A percentile compares a stretch with the other conserved stretches of the same genome.
Conservation (phyloP, 139 green algal genomes). For the Diplosphaera chodatii region DNA sequence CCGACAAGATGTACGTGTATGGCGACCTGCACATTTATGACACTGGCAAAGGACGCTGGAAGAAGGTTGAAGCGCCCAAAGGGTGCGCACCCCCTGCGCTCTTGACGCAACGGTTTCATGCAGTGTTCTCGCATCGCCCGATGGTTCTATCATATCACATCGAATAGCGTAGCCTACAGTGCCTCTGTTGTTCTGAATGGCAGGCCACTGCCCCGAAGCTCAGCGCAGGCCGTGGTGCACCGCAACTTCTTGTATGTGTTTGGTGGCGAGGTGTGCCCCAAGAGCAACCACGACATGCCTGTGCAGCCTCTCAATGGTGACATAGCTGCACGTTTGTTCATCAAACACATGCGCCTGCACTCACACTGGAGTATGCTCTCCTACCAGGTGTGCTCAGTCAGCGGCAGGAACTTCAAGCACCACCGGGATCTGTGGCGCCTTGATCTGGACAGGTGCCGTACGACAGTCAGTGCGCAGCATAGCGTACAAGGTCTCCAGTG, state of each 20-base stretch:
- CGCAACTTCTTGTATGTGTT: constrained; percentile 86
- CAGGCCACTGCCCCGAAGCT: constrained; percentile 74
- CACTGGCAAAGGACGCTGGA: constrained; percentile 65
- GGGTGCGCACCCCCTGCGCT: constrained; percentile 18
- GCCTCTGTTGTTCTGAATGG: too few species aligned
- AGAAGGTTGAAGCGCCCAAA: constrained; percentile 54
- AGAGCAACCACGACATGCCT: too few species aligned
- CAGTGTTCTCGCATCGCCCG: too few species aligned
- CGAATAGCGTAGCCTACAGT: too few species aligned
- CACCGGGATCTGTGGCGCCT: constrained; percentile 93
- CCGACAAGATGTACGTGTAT: constrained; percentile 78
- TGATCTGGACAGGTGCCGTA: constrained; percentile 53
- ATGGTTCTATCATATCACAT: too few species aligned
- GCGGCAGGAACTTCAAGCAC: constrained; percentile 73
- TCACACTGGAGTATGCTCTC: too few species aligned
- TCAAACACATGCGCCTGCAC: too few species aligned
- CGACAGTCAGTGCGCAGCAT: too few species aligned
- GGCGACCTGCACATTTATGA: constrained; percentile 85
- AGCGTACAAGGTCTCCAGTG: too few species aligned
- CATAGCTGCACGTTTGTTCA: too few species aligned
- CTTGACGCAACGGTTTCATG: too few species aligned
- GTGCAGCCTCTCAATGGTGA: too few species aligned
- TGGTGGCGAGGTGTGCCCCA: constrained; percentile 94
- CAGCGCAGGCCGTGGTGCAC: constrained; percentile 76
- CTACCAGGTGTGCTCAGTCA: background rate